Evolutionary conservation across 179 eudicot species (phyloP).

Genomic region (Spergularia azorica): DNA sequence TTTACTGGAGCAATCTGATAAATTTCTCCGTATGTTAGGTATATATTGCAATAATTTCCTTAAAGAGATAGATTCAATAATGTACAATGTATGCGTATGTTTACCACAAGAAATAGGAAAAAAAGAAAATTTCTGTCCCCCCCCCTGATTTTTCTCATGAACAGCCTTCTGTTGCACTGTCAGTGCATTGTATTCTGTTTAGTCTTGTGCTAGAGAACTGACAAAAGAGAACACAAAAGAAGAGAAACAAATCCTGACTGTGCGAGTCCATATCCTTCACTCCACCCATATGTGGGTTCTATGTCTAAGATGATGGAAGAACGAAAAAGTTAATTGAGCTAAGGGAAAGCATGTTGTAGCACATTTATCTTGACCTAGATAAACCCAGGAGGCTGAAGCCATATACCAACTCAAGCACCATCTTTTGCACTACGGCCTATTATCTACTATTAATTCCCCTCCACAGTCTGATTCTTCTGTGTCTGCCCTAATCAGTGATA

Average conservation of each 20-base stretch:
- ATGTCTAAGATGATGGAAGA: slow-evolving; percentile 18
- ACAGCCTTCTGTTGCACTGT: slow-evolving; percentile 3
- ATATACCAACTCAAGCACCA: slow-evolving; percentile 17
- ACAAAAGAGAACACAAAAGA: slow-evolving; percentile 5
- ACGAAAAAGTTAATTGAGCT: background rate
- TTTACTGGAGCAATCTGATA: background rate
- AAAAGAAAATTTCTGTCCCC: slow-evolving; percentile 28
- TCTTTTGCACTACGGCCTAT: slow-evolving; percentile 24
- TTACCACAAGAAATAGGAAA: background rate
- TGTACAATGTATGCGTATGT: slow-evolving; percentile 10
- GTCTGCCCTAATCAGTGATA: slow-evolving; percentile 43
- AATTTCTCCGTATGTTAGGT: background rate
- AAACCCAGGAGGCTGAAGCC: slow-evolving; percentile 19
- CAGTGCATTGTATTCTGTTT: slow-evolving; percentile 2
- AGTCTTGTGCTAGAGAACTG: slow-evolving; percentile 11
- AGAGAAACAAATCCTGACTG: slow-evolving; percentile 5
- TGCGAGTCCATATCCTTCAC: slow-evolving; percentile 1
- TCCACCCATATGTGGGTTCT: slow-evolving; percentile 13
- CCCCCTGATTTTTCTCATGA: background rate
- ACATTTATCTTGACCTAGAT: slow-evolving; percentile 18
- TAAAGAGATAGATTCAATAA: slow-evolving; percentile 6
- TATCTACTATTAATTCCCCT: slow-evolving; percentile 33
- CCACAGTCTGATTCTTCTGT: slow-evolving; percentile 36
- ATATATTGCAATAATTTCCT: background rate
- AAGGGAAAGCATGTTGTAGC: slow-evolving; percentile 12